A percentile compares a stretch with the other conserved stretches of the same genome.
Conservation (phyloP, 1,284 basidiomycete genomes). For the Tetrapyrgos nigripes region DNA sequence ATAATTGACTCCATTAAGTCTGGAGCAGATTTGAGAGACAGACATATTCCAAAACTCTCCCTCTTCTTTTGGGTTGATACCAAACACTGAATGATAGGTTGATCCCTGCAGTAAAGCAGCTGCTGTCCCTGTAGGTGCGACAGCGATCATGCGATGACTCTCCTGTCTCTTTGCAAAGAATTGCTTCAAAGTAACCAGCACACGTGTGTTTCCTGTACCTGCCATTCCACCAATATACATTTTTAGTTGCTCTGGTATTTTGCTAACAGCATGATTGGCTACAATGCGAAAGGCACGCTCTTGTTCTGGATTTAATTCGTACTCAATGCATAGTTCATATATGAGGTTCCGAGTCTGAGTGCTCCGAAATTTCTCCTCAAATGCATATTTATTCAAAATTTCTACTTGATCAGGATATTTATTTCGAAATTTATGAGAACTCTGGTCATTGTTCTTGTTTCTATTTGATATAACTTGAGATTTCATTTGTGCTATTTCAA, state of each 20-base stretch:
- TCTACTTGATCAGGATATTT: background rate
- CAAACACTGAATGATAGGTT: conserved; percentile 35
- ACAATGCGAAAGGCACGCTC: too few relatives aligned
- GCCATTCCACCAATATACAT: too few relatives aligned
- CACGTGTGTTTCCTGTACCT: conserved; percentile 49
- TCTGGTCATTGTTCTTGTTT: background rate
- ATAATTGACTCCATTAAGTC: conserved; percentile 18
- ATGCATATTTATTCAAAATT: background rate
- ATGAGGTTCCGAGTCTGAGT: background rate
- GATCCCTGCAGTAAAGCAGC: conserved; percentile 33
- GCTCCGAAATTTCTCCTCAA: background rate
- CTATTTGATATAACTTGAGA: background rate
- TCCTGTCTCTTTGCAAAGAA: conserved; percentile 34
- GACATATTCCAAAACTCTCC: background rate
- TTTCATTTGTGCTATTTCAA: background rate
- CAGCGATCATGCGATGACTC: conserved; percentile 28
- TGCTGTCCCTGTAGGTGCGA: conserved; percentile 42
- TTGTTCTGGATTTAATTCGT: background rate
- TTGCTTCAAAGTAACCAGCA: conserved; percentile 39
- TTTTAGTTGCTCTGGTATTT: too few relatives aligned
- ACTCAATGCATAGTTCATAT: background rate
- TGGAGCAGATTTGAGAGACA: background rate
- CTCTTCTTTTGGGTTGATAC: conserved; percentile 21
- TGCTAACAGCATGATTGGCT: too few relatives aligned
- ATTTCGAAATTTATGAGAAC: background rate